Base-by-base conservation (phyloP, 805 yeast genomes). In the Saccharomycopsis sp. region DNA sequence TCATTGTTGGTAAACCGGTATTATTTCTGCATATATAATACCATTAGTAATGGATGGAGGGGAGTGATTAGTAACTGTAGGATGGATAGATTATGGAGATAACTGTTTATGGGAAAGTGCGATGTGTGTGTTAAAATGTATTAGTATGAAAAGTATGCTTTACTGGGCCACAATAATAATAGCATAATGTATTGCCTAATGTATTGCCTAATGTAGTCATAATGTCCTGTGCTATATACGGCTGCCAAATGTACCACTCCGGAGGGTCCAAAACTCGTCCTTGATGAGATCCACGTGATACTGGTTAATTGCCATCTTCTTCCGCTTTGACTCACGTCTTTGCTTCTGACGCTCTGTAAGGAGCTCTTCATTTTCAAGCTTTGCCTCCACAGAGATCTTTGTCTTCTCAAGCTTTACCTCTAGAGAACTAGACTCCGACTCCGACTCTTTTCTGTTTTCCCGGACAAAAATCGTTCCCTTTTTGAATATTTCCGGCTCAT, bases 401-500 rank as follows among this genome's bases (percentile, higher is more conserved):
- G 3, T 12, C 19, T 19, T 17, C 19, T 17, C 20, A 5, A 5
- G 22, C 14, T 44, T 44, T 29, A 12, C 38, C 38, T n/a, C n/a
- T n/a, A n/a, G n/a, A n/a, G n/a, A n/a, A n/a, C n/a, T n/a, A n/a
- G n/a, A n/a, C n/a, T n/a, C n/a, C n/a, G n/a, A n/a, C n/a, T n/a
- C n/a, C n/a, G n/a, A n/a, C n/a, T 62, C 61, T 17, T 20, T 42
- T n/a, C 66, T 66, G 34, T 68, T 65, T 56, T 83, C 85, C 65
- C 92, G 73, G 2, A 84, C 74, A 17, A 82, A 69, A 1, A 81
- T 71, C 0, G 92, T 83, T 1, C 99, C 99, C 73, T 93, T 94
- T 63, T 86, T 88, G 73, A 73, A 94, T 62, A 91, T 85, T 57
- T 88, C 97, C 0, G 87, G 88, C 71, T 93, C 97, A 63, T 89